phyloP scores from a whole-genome alignment of 768 basidiomycete species.

The Pseudohyphozyma bogoriensis region DNA sequence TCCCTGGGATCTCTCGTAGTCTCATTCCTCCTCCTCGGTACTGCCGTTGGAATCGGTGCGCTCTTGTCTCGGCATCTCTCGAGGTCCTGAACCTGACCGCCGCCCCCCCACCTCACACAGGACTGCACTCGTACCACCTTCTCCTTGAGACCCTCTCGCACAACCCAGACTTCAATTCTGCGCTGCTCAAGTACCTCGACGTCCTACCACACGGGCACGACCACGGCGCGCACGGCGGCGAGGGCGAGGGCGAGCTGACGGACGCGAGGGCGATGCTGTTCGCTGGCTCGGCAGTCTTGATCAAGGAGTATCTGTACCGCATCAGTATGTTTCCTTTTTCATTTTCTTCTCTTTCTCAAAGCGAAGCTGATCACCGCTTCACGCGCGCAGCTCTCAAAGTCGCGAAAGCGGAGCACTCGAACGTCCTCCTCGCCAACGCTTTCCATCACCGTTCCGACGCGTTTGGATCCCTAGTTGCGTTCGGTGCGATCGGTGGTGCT shows the following conservation, averaged over 20 bases:
- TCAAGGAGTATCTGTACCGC: conserved; percentile 90
- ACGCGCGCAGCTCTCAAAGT: conserved; percentile 45
- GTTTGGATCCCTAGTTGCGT: conserved; percentile 80
- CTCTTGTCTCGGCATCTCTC: neutral
- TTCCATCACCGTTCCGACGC: conserved; percentile 96
- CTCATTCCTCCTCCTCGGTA: conserved; percentile 72
- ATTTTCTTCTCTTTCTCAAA: neutral
- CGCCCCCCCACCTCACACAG: conserved; percentile 38
- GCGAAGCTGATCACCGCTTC: neutral
- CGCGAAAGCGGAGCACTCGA: conserved; percentile 79
- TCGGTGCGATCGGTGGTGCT: conserved; percentile 65
- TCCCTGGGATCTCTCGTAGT: conserved; percentile 87
- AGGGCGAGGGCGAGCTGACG: conserved; percentile 46
- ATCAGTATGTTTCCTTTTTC: conserved; percentile 40
- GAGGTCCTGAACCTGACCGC: neutral
- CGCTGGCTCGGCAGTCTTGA: conserved; percentile 63
- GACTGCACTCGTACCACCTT: conserved; percentile 80
- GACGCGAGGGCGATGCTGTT: conserved; percentile 98
- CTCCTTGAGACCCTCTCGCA: conserved; percentile 58
- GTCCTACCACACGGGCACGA: conserved; percentile 45
- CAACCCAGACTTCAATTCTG: conserved; percentile 25
- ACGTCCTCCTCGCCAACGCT: conserved; percentile 90
- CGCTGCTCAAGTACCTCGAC: conserved; percentile 31
- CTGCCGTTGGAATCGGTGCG: conserved; percentile 57
- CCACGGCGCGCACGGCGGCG: conserved; percentile 35